phyloP scores from a whole-genome alignment of 108 stramenopile genomes.

The Nitzschia inconspicua region DNA sequence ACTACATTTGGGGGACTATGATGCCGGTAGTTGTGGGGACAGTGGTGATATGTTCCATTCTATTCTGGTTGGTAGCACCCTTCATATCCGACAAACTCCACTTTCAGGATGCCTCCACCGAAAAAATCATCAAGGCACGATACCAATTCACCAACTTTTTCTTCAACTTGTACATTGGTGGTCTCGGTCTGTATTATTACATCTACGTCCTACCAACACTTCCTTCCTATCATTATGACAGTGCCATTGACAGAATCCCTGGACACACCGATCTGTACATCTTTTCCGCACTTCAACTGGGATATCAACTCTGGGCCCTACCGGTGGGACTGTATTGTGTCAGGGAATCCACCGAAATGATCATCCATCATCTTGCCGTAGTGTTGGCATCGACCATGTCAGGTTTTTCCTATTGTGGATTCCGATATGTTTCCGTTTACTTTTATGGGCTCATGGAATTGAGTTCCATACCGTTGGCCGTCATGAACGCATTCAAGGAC shows the following conservation, averaged over 20 bases:
- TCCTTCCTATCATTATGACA: constrained; percentile 7
- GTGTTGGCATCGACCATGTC: constrained; percentile 38
- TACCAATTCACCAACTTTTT: constrained; percentile 62
- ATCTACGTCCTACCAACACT: constrained; percentile 28
- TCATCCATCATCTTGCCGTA: constrained; percentile 68
- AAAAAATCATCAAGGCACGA: constrained; percentile 2
- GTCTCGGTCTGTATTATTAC: constrained; percentile 39
- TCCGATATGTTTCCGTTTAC: constrained; percentile 56
- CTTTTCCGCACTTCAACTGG: constrained; percentile 54
- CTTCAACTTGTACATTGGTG: constrained; percentile 50
- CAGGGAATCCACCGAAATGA: constrained; percentile 55
- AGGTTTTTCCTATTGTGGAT: constrained; percentile 48
- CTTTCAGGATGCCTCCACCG: too few species aligned
- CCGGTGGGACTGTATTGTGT: constrained; percentile 54
- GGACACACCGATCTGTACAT: constrained; percentile 40
- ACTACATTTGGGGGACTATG: too few species aligned
- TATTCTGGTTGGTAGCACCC: too few species aligned
- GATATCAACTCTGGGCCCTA: constrained; percentile 71
- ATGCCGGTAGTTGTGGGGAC: too few species aligned
- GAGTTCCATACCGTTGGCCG: constrained; percentile 46
- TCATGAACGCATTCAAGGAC: constrained; percentile 72
- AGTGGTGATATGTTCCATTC: too few species aligned
- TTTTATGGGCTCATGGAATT: constrained; percentile 66
- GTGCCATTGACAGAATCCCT: constrained; percentile 29
- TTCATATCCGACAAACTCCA: too few species aligned